Percentiles rank a stretch among this genome's conserved stretches.
Conservation (phyloP, 208 protist genomes). For the Herpetomonas tarakana region DNA sequence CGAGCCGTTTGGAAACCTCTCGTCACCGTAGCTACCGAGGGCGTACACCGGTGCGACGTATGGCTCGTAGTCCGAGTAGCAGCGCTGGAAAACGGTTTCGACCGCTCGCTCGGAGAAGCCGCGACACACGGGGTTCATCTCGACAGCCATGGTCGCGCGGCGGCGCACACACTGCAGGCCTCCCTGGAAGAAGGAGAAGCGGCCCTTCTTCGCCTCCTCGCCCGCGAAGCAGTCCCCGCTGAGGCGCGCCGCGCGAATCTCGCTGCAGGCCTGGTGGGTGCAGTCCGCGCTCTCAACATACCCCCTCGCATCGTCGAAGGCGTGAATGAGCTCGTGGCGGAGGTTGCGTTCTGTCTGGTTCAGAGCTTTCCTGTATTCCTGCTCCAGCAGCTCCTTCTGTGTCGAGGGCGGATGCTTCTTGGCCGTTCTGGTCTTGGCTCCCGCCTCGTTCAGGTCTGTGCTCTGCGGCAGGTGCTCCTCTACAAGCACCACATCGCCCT, state of each 20-base stretch:
- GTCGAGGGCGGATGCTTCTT: not conserved
- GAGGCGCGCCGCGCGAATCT: slow-evolving; percentile 92
- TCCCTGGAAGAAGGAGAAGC: slow-evolving; percentile 59
- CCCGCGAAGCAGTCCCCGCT: slow-evolving; percentile 90
- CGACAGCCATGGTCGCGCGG: slow-evolving; percentile 83
- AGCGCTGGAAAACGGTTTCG: slow-evolving; percentile 64
- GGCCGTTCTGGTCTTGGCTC: not conserved
- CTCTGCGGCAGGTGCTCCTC: slow-evolving; percentile 42
- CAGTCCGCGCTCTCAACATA: slow-evolving; percentile 85
- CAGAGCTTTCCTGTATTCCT: slow-evolving; percentile 17
- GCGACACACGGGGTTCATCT: slow-evolving; percentile 79
- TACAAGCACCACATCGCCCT: slow-evolving; percentile 74
- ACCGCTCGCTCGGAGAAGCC: slow-evolving; percentile 84
- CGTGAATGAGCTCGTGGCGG: slow-evolving; percentile 94
- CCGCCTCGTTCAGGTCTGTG: not conserved
- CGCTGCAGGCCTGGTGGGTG: slow-evolving; percentile 92
- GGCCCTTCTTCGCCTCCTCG: slow-evolving; percentile 64
- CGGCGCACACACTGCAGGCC: slow-evolving; percentile 86
- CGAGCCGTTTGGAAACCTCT: slow-evolving; percentile 35
- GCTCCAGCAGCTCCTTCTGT: slow-evolving; percentile 10
- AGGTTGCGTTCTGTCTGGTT: slow-evolving; percentile 72
- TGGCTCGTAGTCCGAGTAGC: slow-evolving; percentile 90
- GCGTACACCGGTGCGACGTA: slow-evolving; percentile 79
- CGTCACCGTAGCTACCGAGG: slow-evolving; percentile 79
- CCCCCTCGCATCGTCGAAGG: slow-evolving; percentile 92